phyloP scores from a whole-genome alignment of 495 filamentous ascomycete species.

The Aspergillus bridgeri region DNA sequence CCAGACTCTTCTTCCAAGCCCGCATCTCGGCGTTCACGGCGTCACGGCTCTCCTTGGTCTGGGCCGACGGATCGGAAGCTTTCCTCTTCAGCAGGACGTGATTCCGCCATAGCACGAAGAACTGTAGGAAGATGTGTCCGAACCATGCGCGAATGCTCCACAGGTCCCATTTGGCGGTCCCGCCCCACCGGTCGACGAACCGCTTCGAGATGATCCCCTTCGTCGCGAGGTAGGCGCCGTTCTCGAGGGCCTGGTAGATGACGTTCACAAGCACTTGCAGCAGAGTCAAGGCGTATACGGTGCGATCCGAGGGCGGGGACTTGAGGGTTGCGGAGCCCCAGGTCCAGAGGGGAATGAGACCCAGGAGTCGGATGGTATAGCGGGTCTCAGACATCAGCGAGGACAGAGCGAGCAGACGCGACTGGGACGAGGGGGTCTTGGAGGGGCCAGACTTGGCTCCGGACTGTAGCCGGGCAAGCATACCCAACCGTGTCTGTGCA shows the following conservation, averaged over 20 bases:
- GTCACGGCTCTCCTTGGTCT: constrained; percentile 35
- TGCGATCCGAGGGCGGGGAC: constrained; percentile 43
- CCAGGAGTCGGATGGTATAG: constrained; percentile 75
- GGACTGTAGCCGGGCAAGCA: constrained; percentile 40
- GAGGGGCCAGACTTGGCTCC: constrained; percentile 14
- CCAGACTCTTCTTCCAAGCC: constrained; percentile 43
- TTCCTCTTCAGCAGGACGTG: constrained; percentile 33
- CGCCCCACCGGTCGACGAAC: constrained; percentile 56
- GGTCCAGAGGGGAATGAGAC: constrained; percentile 70
- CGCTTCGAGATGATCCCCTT: constrained; percentile 49
- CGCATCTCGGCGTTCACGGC: constrained; percentile 39
- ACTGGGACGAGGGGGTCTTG: constrained; percentile 14
- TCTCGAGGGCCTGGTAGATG: constrained; percentile 77
- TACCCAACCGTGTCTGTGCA: constrained; percentile 32
- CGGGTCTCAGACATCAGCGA: constrained; percentile 64
- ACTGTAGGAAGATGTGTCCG: constrained; percentile 70
- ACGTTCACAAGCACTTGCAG: constrained; percentile 66
- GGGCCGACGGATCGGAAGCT: constrained; percentile 18
- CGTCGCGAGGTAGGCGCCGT: constrained; percentile 69
- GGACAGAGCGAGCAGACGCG: constrained; percentile 41
- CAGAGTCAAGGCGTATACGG: constrained; percentile 52
- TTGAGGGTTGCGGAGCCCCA: constrained; percentile 60
- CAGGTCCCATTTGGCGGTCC: constrained; percentile 53
- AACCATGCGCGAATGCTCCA: constrained; percentile 83
- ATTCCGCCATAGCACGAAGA: constrained; percentile 59